Conservation (phyloP, 2,329 filamentous ascomycete genomes). For the Didymella pinodella region DNA sequence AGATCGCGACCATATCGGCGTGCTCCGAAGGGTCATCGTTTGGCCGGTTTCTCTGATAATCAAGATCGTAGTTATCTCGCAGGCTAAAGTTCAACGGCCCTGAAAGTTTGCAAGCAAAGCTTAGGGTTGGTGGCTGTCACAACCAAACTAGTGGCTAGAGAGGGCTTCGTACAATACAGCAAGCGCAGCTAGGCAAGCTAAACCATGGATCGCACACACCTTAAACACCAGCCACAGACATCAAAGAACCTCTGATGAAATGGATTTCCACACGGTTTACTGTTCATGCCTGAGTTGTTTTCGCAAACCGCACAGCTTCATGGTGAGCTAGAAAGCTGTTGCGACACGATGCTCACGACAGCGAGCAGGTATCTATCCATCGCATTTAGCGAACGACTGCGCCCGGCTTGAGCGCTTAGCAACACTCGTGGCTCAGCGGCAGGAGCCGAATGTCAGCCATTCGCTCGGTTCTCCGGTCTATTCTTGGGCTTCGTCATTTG, state of each 20-base stretch:
- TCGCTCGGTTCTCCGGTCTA: conserved; percentile 8
- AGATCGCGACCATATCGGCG: neutral
- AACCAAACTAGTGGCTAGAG: neutral
- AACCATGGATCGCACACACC: neutral
- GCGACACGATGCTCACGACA: neutral
- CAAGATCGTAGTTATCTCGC: neutral
- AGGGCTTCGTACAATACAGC: conserved; percentile 3
- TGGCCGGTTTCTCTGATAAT: neutral
- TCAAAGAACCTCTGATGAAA: neutral
- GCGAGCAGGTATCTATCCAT: neutral
- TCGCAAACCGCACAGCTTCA: neutral
- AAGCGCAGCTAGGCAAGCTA: neutral
- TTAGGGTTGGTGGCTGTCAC: conserved; percentile 2
- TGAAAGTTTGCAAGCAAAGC: neutral
- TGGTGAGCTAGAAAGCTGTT: neutral
- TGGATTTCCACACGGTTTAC: neutral
- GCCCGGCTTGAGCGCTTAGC: neutral
- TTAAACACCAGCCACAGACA: conserved; percentile 15
- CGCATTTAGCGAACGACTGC: neutral
- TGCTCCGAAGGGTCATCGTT: neutral
- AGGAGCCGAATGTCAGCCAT: conserved; percentile 12
- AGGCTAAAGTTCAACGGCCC: conserved; percentile 3
- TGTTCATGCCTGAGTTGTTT: neutral
- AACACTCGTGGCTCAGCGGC: conserved; percentile 13
- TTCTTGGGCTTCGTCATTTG: conserved; percentile 7